phyloP scores from a whole-genome alignment of 2,329 filamentous ascomycete species.

The Monilinia polystroma region DNA sequence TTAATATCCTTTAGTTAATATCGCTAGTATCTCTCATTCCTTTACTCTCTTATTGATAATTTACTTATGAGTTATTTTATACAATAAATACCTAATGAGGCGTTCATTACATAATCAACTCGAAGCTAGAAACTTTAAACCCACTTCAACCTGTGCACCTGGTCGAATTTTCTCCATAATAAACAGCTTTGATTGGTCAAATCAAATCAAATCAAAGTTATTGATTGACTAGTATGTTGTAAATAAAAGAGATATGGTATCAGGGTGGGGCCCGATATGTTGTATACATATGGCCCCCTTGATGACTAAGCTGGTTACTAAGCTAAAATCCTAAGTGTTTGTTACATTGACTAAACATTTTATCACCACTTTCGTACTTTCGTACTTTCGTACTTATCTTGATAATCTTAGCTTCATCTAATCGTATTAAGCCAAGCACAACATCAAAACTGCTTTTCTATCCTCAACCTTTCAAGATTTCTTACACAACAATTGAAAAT shows the following conservation, averaged over 20 bases:
- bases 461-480: background rate
- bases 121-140: background rate
- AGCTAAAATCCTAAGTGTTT: no score
- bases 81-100: background rate
- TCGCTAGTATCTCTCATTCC: no score
- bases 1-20: no score
- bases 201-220: background rate
- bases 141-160: background rate
- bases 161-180: background rate
- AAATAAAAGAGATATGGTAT: no score
- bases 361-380: background rate
- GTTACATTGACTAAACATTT: background rate
- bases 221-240: background rate
- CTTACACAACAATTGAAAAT: background rate
- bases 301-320: no score
- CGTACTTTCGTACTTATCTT: constrained; percentile 5
- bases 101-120: background rate
- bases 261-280: no score
- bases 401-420: constrained; percentile 7
- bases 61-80: no score
- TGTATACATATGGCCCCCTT: no score
- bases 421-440: background rate
- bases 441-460: background rate
- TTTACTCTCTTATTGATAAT: no score
- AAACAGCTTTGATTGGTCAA: constrained; percentile 5